Conservation (phyloP, 2,329 filamentous ascomycete genomes). For the Corinectria fuckeliana region DNA sequence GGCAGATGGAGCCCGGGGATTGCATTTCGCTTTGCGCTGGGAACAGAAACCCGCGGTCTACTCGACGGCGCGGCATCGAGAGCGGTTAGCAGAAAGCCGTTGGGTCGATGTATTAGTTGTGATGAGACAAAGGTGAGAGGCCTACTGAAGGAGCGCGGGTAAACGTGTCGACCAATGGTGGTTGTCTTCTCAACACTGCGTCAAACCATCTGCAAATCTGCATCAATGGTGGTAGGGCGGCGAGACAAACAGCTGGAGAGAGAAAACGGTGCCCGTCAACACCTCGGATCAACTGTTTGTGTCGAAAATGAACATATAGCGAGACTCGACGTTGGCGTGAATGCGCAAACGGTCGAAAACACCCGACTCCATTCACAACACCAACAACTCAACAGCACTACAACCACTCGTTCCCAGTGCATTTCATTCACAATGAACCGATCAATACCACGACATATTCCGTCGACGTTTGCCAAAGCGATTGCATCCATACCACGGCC, state of each 20-base stretch:
- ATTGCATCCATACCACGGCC: background rate
- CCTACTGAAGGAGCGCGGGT: no score
- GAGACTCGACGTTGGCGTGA: background rate
- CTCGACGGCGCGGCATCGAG: background rate
- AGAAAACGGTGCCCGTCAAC: background rate
- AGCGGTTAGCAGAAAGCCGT: no score
- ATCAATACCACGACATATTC: background rate
- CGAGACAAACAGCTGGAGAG: background rate
- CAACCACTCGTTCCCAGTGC: background rate
- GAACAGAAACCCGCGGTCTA: background rate
- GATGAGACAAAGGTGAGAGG: no score
- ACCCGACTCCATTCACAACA: background rate
- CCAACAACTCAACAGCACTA: background rate
- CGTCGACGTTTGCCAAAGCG: background rate
- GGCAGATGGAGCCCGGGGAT: background rate
- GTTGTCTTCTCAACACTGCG: background rate
- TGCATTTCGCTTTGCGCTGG: slow-evolving; percentile 2
- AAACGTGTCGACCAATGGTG: background rate
- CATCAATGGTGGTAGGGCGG: no score
- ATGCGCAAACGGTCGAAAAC: background rate
- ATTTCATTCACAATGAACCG: background rate
- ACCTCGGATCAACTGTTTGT: no score
- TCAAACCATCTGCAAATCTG: background rate
- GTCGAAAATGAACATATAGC: background rate
- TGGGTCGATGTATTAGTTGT: no score